A percentile compares a stretch with the other conserved stretches of the same genome.
These are phyloP conservation scores for Royoungia palumana DNA, from an alignment of 768 basidiomycete species.

Conservation along the genomic window DNA sequence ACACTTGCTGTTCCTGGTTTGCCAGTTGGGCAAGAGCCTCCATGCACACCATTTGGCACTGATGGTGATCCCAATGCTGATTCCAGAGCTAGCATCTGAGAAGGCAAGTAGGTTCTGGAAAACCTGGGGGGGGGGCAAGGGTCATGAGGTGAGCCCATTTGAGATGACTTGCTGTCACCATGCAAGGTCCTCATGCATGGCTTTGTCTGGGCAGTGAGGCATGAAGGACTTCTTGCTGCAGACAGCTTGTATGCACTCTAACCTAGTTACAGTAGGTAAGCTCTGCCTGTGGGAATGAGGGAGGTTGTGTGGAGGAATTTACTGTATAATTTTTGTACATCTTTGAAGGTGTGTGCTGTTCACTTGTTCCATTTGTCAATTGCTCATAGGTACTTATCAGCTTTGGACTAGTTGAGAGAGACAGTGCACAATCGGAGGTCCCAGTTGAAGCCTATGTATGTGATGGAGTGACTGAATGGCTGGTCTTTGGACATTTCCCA, in stretches of 20 bases:
- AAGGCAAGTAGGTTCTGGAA: background rate
- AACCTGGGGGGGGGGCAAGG: background rate
- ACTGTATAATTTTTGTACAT: constrained; percentile 4
- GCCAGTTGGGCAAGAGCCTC: constrained; percentile 13
- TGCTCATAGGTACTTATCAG: constrained; percentile 2
- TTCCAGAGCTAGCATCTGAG: constrained; percentile 9
- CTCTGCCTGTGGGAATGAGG: constrained; percentile 30
- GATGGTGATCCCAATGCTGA: constrained; percentile 3
- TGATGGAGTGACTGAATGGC: background rate
- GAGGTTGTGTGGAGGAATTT: constrained; percentile 14
- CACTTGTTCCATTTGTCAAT: background rate
- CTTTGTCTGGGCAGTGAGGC: constrained; percentile 11
- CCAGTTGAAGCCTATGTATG: constrained; percentile 36
- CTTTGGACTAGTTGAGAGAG: no score
- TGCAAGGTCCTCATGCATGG: fast-evolving
- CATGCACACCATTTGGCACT: background rate
- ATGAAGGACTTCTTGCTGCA: constrained; percentile 31
- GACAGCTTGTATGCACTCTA: constrained; percentile 36
- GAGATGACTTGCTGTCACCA: constrained; percentile 1
- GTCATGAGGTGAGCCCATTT: no score
- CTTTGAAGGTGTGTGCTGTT: background rate
- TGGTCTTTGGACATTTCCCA: constrained; percentile 16
- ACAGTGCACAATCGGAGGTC: constrained; percentile 18
- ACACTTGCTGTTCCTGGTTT: background rate
- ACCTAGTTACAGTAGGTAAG: constrained; percentile 39